phyloP scores from a whole-genome alignment of 2,329 filamentous ascomycete genomes.

The Pezicula radicicola region DNA sequence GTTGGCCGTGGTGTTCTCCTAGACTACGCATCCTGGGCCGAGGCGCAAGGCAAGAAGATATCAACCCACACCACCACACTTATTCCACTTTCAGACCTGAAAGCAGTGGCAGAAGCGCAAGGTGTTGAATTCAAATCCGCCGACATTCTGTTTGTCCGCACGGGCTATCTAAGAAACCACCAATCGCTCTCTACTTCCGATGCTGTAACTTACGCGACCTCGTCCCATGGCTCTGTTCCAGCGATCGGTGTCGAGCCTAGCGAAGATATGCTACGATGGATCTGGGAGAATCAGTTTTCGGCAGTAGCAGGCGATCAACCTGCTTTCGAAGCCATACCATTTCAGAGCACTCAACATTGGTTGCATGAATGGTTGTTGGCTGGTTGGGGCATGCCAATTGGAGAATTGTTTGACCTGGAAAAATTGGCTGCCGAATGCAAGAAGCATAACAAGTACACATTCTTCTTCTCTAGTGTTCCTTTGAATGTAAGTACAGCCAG shows the following conservation, averaged over 20 bases:
- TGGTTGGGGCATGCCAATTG: conserved; percentile 50
- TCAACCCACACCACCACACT: conserved; percentile 45
- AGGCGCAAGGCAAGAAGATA: conserved; percentile 49
- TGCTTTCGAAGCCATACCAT: conserved; percentile 40
- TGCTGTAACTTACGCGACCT: conserved; percentile 23
- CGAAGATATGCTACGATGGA: conserved; percentile 34
- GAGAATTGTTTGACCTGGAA: conserved; percentile 46
- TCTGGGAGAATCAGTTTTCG: conserved; percentile 43
- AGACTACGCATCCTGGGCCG: conserved; percentile 56
- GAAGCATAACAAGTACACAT: conserved; percentile 51
- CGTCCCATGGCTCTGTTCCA: conserved; percentile 3
- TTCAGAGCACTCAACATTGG: conserved; percentile 15
- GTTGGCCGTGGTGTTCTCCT: conserved; percentile 48
- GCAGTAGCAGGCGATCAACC: conserved; percentile 42
- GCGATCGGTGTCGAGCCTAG: conserved; percentile 34
- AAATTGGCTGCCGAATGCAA: conserved; percentile 45
- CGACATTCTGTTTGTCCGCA: conserved; percentile 38
- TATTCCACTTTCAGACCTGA: conserved; percentile 26
- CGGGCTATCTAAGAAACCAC: conserved; percentile 31
- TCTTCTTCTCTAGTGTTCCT: conserved; percentile 59
- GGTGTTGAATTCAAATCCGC: conserved; percentile 30
- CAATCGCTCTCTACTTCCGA: conserved; percentile 17
- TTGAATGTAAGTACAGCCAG: conserved; percentile 42
- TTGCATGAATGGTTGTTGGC: conserved; percentile 40
- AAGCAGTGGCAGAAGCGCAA: conserved; percentile 31